A percentile compares a stretch with the other conserved stretches of the same genome.
Conservation (phyloP, 2,329 filamentous ascomycete genomes). For the Hymenoscyphus linearis region DNA sequence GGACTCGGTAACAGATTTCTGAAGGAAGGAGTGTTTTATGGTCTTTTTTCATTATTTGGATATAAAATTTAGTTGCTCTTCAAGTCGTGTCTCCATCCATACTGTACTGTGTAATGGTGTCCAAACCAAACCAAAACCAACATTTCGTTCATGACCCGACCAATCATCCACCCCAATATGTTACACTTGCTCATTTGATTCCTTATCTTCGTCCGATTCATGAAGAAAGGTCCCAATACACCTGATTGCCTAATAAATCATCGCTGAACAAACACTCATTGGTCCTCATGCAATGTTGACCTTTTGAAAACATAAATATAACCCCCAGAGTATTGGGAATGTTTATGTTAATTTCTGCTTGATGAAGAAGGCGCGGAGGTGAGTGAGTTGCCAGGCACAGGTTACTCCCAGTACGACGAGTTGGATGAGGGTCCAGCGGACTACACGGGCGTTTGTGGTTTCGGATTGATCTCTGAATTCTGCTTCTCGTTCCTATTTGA, state of each 20-base stretch:
- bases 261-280: background rate
- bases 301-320: background rate
- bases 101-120: background rate
- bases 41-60: too few relatives aligned
- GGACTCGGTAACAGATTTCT: too few relatives aligned
- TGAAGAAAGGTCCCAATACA: background rate
- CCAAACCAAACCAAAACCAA: background rate
- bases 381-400: conserved; percentile 95
- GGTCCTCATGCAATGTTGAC: background rate
- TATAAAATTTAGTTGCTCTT: too few relatives aligned
- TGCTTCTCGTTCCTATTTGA: conserved; percentile 78
- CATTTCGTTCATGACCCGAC: background rate
- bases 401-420: conserved; percentile 77
- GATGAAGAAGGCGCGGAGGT: conserved; percentile 96
- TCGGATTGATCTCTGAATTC: conserved; percentile 98
- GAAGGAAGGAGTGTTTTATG: too few relatives aligned
- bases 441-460: conserved; percentile 81
- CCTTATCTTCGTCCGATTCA: background rate
- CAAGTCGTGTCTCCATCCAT: too few relatives aligned
- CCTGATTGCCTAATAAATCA: background rate
- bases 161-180: conserved; percentile 4
- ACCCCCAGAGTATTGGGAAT: background rate
- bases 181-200: conserved; percentile 4
- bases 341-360: conserved; percentile 95
- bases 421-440: conserved; percentile 92